A percentile compares a stretch with the other conserved stretches of the same genome.
Conservation (phyloP, 345 rosid genomes). For the Camelina neglecta region DNA sequence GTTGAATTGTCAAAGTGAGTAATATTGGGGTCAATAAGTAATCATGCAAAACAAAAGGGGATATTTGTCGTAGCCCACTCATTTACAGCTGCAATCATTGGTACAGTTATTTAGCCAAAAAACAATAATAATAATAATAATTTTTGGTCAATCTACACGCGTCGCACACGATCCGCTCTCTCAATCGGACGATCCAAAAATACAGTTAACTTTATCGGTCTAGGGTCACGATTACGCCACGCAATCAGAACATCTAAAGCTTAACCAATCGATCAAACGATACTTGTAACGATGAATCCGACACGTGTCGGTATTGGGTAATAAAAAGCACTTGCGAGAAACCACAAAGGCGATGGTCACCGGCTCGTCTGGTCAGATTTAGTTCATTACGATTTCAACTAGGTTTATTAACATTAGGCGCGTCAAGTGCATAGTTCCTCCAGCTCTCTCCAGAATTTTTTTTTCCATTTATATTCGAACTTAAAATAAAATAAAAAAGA, state of each 20-base stretch:
- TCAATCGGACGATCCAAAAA: conserved; percentile 25
- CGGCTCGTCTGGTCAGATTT: conserved; percentile 36
- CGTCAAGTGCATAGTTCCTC: conserved; percentile 3
- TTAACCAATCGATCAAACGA: conserved; percentile 12
- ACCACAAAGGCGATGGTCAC: conserved; percentile 17
- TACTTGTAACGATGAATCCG: neutral
- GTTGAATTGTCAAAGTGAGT: neutral
- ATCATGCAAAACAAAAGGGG: conserved; percentile 26
- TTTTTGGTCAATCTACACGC: conserved; percentile 12
- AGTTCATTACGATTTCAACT: conserved; percentile 20
- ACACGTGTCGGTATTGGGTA: conserved; percentile 40
- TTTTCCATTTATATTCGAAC: neutral
- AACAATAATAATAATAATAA: neutral
- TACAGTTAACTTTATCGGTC: conserved; percentile 5
- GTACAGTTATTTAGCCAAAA: neutral
- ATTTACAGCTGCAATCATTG: conserved; percentile 45
- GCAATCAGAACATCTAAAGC: conserved; percentile 22
- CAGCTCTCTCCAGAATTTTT: conserved; percentile 27
- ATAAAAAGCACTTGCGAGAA: conserved; percentile 13
- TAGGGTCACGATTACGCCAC: neutral
- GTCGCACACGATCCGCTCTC: conserved; percentile 16
- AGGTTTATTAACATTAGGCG: conserved; percentile 21
- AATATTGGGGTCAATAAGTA: conserved; percentile 22
- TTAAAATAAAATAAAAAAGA: neutral
- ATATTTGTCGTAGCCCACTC: conserved; percentile 40